phyloP scores from a whole-genome alignment of 306 rosid species.

The Fragaria nilgerrensis region DNA sequence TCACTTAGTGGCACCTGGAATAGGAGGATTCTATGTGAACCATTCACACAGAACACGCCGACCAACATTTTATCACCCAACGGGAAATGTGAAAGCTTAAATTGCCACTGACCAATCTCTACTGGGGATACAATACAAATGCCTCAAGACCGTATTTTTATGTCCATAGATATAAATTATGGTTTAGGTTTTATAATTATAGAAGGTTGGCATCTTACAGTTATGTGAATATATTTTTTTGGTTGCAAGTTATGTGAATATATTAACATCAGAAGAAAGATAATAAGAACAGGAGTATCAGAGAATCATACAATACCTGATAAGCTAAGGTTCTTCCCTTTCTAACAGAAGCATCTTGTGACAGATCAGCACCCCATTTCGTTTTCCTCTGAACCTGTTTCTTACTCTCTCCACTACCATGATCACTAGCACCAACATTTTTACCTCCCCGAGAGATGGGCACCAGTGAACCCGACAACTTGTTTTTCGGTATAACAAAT shows the following conservation, averaged over 20 bases:
- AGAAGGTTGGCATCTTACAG: not conserved
- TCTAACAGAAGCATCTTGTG: slow-evolving; percentile 64
- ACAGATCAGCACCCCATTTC: slow-evolving; percentile 81
- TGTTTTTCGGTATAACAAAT: slow-evolving; percentile 92
- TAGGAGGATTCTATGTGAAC: slow-evolving; percentile 39
- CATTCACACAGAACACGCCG: slow-evolving; percentile 41
- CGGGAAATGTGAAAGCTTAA: slow-evolving; percentile 29
- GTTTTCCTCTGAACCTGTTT: slow-evolving; percentile 65
- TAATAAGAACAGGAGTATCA: slow-evolving; percentile 18
- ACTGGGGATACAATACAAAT: slow-evolving; percentile 10
- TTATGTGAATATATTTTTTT: not conserved
- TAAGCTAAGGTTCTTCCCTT: slow-evolving; percentile 76
- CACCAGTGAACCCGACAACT: slow-evolving; percentile 81
- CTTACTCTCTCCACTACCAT: slow-evolving; percentile 48
- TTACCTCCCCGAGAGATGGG: slow-evolving; percentile 65
- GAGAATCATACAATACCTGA: slow-evolving; percentile 56
- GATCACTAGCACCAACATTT: slow-evolving; percentile 46
- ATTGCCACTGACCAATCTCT: slow-evolving; percentile 31
- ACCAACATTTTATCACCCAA: slow-evolving; percentile 36
- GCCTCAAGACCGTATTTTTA: not conserved
- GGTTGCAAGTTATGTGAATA: not conserved
- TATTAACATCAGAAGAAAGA: not conserved
- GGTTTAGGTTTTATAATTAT: too few species aligned
- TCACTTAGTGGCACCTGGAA: slow-evolving; percentile 58
- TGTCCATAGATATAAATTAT: not conserved